These are phyloP conservation scores for Globisporangium orthogonon DNA, from an alignment of 352 stramenopile genomes.

Conservation along the genomic window DNA sequence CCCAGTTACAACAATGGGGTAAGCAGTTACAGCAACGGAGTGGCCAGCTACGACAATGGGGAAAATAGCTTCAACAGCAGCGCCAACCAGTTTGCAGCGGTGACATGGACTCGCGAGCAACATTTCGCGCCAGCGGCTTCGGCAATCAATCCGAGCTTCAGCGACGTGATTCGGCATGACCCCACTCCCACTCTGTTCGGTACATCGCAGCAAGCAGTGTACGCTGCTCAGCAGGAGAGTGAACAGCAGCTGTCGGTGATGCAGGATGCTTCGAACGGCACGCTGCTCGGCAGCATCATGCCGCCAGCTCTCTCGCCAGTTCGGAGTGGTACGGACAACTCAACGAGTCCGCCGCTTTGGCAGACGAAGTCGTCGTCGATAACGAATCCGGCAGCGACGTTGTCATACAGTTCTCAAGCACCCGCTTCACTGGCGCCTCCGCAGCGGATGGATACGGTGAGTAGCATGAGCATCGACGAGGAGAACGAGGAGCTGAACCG, in stretches of 20 bases:
- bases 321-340: neutral
- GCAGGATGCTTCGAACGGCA: too few species aligned
- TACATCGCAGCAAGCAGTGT: neutral
- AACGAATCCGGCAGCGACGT: too few species aligned
- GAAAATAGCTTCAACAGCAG: neutral
- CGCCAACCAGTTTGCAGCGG: slow-evolving; percentile 7
- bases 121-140: slow-evolving; percentile 11
- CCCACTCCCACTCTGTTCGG: neutral
- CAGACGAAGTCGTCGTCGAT: too few species aligned
- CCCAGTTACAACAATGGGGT: too few species aligned
- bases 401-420: too few species aligned
- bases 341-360: too few species aligned
- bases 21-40: neutral
- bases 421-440: neutral
- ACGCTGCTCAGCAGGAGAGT: neutral
- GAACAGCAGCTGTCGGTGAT: neutral
- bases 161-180: neutral
- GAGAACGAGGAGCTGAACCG: slow-evolving; percentile 5
- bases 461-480: slow-evolving; percentile 2
- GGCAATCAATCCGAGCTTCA: slow-evolving; percentile 10
- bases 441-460: neutral
- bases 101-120: slow-evolving; percentile 11
- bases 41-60: neutral
- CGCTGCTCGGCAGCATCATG: neutral
- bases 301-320: neutral